Base-by-base conservation (phyloP, 2,329 filamentous ascomycete genomes). In the Fusarium pseudonygamai region DNA sequence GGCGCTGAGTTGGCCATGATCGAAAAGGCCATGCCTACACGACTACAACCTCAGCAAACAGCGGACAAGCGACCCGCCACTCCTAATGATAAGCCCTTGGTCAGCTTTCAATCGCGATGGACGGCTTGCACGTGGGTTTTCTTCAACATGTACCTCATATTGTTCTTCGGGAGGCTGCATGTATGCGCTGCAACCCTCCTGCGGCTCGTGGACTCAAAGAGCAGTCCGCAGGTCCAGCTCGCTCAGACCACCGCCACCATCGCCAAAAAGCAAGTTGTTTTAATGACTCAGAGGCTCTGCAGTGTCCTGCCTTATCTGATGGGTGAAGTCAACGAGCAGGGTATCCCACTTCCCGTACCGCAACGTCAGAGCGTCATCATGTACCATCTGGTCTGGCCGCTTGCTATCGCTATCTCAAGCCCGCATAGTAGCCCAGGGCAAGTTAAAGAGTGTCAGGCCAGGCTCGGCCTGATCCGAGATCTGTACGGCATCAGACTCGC, bases 321-420 rank as follows among this genome's bases (percentile, higher is more conserved):
- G 59, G 70, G 70, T 0, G 70, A 72, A n/a, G 64, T 72, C 39
- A 36, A 69, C 28, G 49, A 55, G 34, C 39, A 69, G 26, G 70
- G 70, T 22, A 20, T 53, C 20, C 64, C 69, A 18, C 37, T 72
- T 22, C 20, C 60, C 14, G 60, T 58, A 14, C 69, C 70, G 13
- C 59, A 72, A 26, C 55, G 52, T 9, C 69, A 66, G 26, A 53
- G 39, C 15, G 70, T 62, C 11, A 34, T 69, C 34, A 72, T 72
- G 70, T 72, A 72, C 52, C 64, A 69, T 37, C 42, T 72, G 5
- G 32, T 72, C 26, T 72, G 70, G 70, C 70, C 70, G 5, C 69
- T 72, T 8, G 37, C 69, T 26, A 34, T 69, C 14, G 42, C 68
- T 10, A 60, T 66, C 8, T 47, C 32, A 26, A 72, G 58, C 12